Base-by-base conservation (phyloP, 805 yeast genomes). In the Wickerhamomyces chaumierensis region DNA sequence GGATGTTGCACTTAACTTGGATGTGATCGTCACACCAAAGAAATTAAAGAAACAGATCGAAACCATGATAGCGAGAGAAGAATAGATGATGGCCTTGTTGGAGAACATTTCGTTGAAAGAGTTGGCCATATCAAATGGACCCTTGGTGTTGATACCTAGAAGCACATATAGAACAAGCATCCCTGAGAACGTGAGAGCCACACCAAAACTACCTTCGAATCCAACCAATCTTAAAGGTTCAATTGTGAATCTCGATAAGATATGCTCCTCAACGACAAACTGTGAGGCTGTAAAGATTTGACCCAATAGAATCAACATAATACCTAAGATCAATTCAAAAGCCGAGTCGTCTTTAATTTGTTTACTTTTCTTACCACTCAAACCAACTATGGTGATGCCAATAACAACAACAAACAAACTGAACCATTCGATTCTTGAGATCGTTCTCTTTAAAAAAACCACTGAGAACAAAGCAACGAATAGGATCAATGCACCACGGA, bases 381-480 rank as follows among this genome's bases (percentile, higher is more conserved):
- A 56, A 0, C 92, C 92, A 25, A 83, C 94, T 17, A 82, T 52
- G 28, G 74, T 72, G 3, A 83, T 80, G 5, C 94, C 94, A 17
- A 73, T 43, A 3, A 78, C 67, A 3, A 83, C 87, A n/a, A 72
- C 43, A n/a, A 68, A 48, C 35, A 83, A 64, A 8, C 84, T 69
- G 8, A 68, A 41, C 92, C 92, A 83, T 52, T 83, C 88, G 18
- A 74, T 52, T 42, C 71, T 66, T 9, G 76, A 63, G 36, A 83
- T 74, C 16, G 54, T 58, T 33, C 74, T 67, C 35, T 69, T 62
- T 45, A 83, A 66, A 50, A 81, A 80, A 1, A 78, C 20, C 31
- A 78, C 78, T 18, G 85, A 76, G 51, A 81, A 68, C 14, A 76
- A 56, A 1, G 88, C 94, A 18, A 82, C 94, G 59, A 81, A 81